phyloP scores from a whole-genome alignment of 2,329 filamentous ascomycete species.

The Grosmannia clavigera region DNA sequence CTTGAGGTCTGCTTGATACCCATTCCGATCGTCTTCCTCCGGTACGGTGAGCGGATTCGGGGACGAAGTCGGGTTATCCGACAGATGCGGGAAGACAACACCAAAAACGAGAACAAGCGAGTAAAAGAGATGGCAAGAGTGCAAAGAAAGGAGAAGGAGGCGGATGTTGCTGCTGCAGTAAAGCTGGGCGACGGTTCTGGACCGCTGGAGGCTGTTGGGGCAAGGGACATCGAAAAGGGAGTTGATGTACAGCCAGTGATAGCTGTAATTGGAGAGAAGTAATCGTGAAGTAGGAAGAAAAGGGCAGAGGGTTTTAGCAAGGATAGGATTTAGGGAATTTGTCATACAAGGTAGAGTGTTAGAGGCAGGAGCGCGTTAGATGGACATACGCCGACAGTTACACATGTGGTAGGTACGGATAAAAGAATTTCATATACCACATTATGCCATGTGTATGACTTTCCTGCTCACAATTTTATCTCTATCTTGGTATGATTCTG shows the following conservation, averaged over 20 bases:
- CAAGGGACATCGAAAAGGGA: not conserved
- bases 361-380: not conserved
- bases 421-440: not conserved
- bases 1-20: slow-evolving; percentile 60
- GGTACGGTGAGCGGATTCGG: slow-evolving; percentile 36
- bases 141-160: not conserved
- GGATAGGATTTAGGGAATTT: not conserved
- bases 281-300: not conserved
- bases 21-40: slow-evolving; percentile 64
- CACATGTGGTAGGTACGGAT: not conserved
- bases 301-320: not conserved
- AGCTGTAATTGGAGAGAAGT: not conserved
- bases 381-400: not conserved
- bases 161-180: not conserved
- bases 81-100: slow-evolving; percentile 27
- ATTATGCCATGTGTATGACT: not conserved
- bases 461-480: not conserved
- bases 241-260: not conserved
- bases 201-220: not conserved
- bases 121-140: slow-evolving; percentile 13
- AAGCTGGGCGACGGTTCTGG: not conserved
- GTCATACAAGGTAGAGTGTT: not conserved
- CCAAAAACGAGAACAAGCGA: slow-evolving; percentile 18
- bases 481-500: not conserved
- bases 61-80: slow-evolving; percentile 31